Percentiles rank a stretch among this genome's conserved stretches.
Evolutionary conservation across 257 asterid genomes (phyloP).

Genomic region (Nicotiana undulata): DNA sequence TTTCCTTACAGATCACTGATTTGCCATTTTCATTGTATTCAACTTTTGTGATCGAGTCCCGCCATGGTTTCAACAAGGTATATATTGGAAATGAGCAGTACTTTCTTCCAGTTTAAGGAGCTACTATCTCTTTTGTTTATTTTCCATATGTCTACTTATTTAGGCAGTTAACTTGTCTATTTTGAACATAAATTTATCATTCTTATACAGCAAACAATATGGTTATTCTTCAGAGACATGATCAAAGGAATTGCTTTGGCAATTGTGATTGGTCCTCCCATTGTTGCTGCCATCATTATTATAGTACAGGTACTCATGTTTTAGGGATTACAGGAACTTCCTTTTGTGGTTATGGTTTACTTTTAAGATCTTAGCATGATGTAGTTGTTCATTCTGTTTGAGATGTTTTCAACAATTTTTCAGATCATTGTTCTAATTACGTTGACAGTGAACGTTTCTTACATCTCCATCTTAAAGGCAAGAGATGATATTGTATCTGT

Average conservation of each 20-base stretch:
- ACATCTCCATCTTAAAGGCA: no score
- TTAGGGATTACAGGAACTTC: not conserved
- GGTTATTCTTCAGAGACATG: constrained; percentile 86
- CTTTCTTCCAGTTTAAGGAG: not conserved
- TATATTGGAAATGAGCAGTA: not conserved
- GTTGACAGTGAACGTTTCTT: not conserved
- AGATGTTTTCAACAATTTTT: not conserved
- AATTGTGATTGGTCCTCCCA: constrained; percentile 79
- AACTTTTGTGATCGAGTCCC: constrained; percentile 85
- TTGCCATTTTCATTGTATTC: constrained; percentile 87
- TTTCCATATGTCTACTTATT: not conserved
- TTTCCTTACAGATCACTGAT: constrained; percentile 62
- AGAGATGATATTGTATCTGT: no score
- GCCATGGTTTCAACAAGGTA: constrained; percentile 89
- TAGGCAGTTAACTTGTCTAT: not conserved
- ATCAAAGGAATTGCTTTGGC: constrained; percentile 60
- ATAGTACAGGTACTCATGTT: constrained; percentile 69
- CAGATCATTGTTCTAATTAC: not conserved
- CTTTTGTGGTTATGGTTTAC: not conserved
- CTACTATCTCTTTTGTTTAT: not conserved
- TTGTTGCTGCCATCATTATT: constrained; percentile 80
- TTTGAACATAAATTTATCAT: not conserved
- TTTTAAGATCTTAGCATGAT: not conserved
- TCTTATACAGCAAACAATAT: constrained; percentile 65
- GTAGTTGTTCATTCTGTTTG: not conserved